These are phyloP conservation scores for Penicillium daleae DNA, from an alignment of 495 filamentous ascomycete species.

Conservation along the genomic window DNA sequence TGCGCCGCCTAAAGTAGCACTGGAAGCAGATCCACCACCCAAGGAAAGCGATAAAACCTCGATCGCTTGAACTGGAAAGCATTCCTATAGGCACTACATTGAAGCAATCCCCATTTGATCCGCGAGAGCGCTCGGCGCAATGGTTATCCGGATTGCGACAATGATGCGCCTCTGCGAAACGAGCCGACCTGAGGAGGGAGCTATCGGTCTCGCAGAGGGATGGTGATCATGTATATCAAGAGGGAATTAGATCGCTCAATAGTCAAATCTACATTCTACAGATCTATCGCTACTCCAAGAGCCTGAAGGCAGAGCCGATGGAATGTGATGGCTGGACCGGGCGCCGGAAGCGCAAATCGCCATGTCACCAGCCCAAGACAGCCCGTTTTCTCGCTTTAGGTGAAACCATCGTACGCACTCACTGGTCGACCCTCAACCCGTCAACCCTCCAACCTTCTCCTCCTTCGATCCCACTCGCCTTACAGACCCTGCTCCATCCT, in stretches of 20 bases:
- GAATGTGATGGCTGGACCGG: slow-evolving; percentile 31
- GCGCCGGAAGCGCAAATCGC: slow-evolving; percentile 40
- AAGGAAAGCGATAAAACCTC: not conserved
- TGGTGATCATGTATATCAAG: not conserved
- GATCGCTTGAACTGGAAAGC: not conserved
- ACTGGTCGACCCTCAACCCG: slow-evolving; percentile 23
- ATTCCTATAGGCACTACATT: slow-evolving; percentile 7
- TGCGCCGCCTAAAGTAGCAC: slow-evolving; percentile 8
- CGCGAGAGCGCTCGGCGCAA: slow-evolving; percentile 35
- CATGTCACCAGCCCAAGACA: slow-evolving; percentile 45
- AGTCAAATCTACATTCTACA: not conserved
- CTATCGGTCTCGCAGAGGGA: not conserved
- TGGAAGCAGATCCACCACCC: not conserved
- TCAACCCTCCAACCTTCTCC: slow-evolving; percentile 3
- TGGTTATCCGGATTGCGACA: slow-evolving; percentile 34
- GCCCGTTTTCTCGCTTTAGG: slow-evolving; percentile 47
- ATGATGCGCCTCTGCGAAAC: slow-evolving; percentile 34
- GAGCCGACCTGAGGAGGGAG: not conserved
- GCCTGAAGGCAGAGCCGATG: slow-evolving; percentile 8
- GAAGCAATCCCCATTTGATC: slow-evolving; percentile 15
- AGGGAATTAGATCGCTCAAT: not conserved
- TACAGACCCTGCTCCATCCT: not conserved
- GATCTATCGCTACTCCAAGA: not conserved
- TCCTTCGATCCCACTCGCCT: slow-evolving; percentile 1
- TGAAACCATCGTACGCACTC: slow-evolving; percentile 50